Evolutionary conservation across 768 basidiomycete genomes (phyloP), one percentile per base, ranked within the genome.

Genomic region (Termitomyces titanicus): DNA sequence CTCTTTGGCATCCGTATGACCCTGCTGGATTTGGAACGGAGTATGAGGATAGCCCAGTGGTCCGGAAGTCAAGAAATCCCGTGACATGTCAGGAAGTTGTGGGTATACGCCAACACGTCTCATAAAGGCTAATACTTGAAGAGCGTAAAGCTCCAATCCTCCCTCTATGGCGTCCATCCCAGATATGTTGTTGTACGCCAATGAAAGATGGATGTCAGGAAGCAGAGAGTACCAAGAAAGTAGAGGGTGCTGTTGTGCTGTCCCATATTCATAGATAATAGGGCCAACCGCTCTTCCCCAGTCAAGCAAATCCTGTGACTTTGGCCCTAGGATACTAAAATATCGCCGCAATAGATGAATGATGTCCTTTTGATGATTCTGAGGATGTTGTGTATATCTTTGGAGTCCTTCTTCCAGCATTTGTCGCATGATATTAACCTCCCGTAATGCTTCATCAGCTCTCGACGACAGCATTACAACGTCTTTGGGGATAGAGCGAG

Each of bases 201-300:
- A 10, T 11, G 22, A 48, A 33, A 48, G n/a, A 15, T 29, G 22
- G 10, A 40, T 25, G 8, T 54, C 43, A 18, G 53, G 53, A 39
- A 54, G 53, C 22, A 54, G 29, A 34, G 38, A 40, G 20, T 47
- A 54, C 53, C 53, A 48, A 1, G 29, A 47, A 17, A 54, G 31
- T 8, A 54, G 22, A 3, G 37, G 20, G 3, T 54, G 46, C 3
- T 54, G 53, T 17, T 42, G 47, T 17, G 20, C 2, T 13, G n/a
- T 15, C 11, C 48, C 53, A 33, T 33, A 40, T 42, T 54, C 47
- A n/a, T 12, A 34, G 18, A 35, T 5, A 20, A 22, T 10, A 11
- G 47, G 33, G 5, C 31, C 20, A 15, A 48, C 20, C 11, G 34
- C 22, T 22, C 38, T 42, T 17, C 9, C 39, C 53, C 53, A 54